phyloP scores from a whole-genome alignment of 1,284 basidiomycete species.

The Cronartium quercuum region DNA sequence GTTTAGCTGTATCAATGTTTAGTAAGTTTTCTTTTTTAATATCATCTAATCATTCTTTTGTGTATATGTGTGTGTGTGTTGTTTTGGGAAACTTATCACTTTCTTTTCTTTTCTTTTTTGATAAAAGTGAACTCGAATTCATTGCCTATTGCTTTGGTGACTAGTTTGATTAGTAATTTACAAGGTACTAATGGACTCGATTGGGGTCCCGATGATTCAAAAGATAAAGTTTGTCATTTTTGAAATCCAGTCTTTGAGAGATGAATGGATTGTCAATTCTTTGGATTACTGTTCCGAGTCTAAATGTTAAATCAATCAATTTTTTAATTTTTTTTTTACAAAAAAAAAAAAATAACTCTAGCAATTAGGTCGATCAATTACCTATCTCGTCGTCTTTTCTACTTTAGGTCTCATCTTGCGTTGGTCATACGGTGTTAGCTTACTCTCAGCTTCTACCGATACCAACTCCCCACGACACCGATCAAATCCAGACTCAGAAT shows the following conservation, averaged over 20 bases:
- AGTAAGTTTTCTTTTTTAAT: too few species aligned
- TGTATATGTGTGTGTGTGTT: not conserved
- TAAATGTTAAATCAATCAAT: not conserved
- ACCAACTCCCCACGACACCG: not conserved
- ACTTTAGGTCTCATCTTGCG: conserved; percentile 52
- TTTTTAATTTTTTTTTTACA: not conserved
- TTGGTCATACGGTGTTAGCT: conserved; percentile 51
- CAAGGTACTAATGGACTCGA: conserved; percentile 40
- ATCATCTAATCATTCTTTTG: too few species aligned
- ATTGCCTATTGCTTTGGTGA: conserved; percentile 52
- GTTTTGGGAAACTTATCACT: not conserved
- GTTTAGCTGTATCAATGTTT: conserved; percentile 44
- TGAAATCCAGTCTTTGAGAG: too few species aligned
- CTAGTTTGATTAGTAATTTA: conserved; percentile 50
- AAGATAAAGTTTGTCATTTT: too few species aligned
- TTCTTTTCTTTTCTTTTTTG: too few species aligned
- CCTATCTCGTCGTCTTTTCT: conserved; percentile 51
- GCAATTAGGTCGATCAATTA: conserved; percentile 43
- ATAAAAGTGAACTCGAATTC: conserved; percentile 48
- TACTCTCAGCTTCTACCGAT: conserved; percentile 48
- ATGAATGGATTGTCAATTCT: too few species aligned
- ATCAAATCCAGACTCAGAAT: conserved; percentile 9
- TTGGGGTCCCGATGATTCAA: conserved; percentile 46
- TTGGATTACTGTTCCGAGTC: too few species aligned
- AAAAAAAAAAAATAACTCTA: too few species aligned